These are phyloP conservation scores for Chrysosporium keratinophilum DNA, from an alignment of 2,329 filamentous ascomycete genomes.

Conservation along the genomic window DNA sequence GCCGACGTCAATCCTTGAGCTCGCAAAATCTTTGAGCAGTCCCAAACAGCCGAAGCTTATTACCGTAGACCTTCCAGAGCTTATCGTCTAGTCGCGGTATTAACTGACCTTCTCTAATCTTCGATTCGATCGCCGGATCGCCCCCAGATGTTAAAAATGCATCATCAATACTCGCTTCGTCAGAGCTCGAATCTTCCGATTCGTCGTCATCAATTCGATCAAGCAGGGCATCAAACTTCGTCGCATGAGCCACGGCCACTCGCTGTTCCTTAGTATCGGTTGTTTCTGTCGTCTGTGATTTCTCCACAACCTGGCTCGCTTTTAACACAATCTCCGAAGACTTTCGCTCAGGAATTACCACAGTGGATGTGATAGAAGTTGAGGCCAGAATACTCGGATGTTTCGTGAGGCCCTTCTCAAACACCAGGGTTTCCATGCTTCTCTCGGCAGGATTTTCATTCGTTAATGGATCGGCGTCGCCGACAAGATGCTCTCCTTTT, in stretches of 20 bases:
- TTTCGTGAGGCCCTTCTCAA: neutral
- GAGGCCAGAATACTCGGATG: neutral
- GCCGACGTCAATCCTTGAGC: slow-evolving; percentile 9
- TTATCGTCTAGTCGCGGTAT: slow-evolving; percentile 43
- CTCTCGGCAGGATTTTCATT: neutral
- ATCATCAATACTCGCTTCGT: neutral
- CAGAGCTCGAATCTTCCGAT: neutral
- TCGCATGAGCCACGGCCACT: slow-evolving; percentile 22
- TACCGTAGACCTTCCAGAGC: slow-evolving; percentile 51
- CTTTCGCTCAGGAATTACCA: neutral
- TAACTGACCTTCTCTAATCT: slow-evolving; percentile 30
- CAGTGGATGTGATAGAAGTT: neutral
- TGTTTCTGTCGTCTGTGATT: neutral
- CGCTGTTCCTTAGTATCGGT: slow-evolving; percentile 11
- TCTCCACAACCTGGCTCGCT: neutral
- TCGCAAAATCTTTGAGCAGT: slow-evolving; percentile 44
- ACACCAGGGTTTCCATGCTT: neutral
- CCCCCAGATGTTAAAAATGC: neutral
- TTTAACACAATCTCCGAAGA: neutral
- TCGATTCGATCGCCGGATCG: slow-evolving; percentile 8
- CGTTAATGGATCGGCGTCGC: neutral
- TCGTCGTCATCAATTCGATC: slow-evolving; percentile 18
- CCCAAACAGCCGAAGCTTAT: slow-evolving; percentile 51
- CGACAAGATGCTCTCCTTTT: slow-evolving; percentile 16
- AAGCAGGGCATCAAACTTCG: slow-evolving; percentile 24